Evolutionary conservation across 2,329 filamentous ascomycete species (phyloP).

Genomic region (Chaetomium sp.): DNA sequence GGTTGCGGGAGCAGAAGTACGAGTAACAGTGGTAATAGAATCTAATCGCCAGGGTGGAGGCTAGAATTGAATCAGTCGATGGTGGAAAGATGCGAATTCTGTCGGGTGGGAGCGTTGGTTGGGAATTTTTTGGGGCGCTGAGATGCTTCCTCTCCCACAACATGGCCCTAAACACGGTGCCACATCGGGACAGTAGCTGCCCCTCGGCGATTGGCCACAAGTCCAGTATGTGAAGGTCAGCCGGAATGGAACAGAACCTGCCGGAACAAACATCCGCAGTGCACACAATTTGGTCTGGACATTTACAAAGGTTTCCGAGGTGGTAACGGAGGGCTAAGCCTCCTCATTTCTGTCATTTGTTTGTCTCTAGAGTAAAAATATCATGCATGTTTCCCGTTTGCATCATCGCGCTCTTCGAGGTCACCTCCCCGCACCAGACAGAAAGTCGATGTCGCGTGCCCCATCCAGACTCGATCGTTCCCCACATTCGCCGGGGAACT

Average conservation of each 20-base stretch:
- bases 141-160: background rate
- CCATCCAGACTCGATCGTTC: background rate
- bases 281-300: background rate
- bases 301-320: background rate
- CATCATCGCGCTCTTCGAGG: background rate
- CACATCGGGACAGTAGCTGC: constrained; percentile 27
- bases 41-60: constrained; percentile 24
- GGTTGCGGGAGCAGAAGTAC: background rate
- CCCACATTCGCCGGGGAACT: constrained; percentile 1
- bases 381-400: background rate
- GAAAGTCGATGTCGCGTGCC: constrained; percentile 18
- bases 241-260: no score
- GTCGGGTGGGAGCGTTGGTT: constrained; percentile 16
- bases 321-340: background rate
- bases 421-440: constrained; percentile 8
- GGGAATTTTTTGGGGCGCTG: constrained; percentile 29
- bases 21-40: constrained; percentile 1
- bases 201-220: constrained; percentile 28
- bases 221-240: constrained; percentile 7
- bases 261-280: constrained; percentile 13
- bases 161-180: constrained; percentile 25
- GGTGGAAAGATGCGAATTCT: constrained; percentile 15
- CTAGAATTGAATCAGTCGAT: constrained; percentile 3
- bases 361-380: background rate
- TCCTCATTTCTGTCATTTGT: background rate